Evolutionary conservation across 1,284 basidiomycete genomes (phyloP).

Genomic region (Sporisorium sorghi): DNA sequence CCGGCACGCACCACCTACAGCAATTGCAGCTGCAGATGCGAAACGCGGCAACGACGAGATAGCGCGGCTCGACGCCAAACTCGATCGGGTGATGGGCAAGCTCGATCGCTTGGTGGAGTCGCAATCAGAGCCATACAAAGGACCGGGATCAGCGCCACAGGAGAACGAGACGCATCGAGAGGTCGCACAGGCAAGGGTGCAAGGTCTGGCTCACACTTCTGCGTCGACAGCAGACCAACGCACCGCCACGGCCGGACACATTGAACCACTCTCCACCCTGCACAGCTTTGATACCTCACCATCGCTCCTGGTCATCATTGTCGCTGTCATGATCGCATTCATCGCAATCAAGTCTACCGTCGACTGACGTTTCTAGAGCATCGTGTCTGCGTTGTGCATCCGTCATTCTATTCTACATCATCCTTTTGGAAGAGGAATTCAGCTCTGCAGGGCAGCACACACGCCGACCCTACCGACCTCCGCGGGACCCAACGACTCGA

Average conservation of each 20-base stretch:
- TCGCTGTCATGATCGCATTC: not conserved
- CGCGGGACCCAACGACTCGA: conserved; percentile 31
- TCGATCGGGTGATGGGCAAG: conserved; percentile 17
- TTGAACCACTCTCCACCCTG: not conserved
- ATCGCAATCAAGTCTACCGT: conserved; percentile 7
- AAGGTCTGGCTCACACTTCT: no score
- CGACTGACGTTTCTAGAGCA: not conserved
- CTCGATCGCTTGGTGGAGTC: conserved; percentile 14
- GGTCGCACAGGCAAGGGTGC: no score
- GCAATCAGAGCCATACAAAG: no score
- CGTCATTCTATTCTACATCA: not conserved
- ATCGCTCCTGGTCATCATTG: conserved; percentile 1
- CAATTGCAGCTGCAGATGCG: not conserved
- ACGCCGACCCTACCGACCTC: conserved; percentile 34
- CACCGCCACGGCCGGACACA: not conserved
- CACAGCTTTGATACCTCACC: not conserved
- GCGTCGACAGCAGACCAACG: no score
- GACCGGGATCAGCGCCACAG: no score
- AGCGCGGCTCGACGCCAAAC: conserved; percentile 9
- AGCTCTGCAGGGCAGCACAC: conserved; percentile 43
- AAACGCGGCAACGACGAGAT: not conserved
- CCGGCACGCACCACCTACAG: no score
- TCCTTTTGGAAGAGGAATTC: not conserved
- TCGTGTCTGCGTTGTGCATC: not conserved
- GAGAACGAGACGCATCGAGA: no score